Conservation (phyloP, 257 asterid species). For the Solanum pinnatisectum region DNA sequence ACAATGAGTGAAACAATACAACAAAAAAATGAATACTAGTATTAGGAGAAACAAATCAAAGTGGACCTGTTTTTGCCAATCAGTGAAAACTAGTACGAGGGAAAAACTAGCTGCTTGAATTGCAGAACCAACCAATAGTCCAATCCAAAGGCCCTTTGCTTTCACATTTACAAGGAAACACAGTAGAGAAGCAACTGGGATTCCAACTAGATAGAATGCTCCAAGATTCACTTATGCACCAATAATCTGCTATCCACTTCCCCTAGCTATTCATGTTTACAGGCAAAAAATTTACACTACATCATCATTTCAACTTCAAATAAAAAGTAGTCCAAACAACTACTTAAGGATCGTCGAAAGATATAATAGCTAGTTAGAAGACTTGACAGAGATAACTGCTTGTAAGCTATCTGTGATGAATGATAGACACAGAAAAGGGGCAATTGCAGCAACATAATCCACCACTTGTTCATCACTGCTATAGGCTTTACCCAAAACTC, state of each 20-base stretch:
- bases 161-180: constrained; percentile 22
- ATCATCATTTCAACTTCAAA: background rate
- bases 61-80: constrained; percentile 31
- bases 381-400: constrained; percentile 35
- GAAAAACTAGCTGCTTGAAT: constrained; percentile 19
- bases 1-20: too few species aligned
- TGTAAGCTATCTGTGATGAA: constrained; percentile 37
- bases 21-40: too few species aligned
- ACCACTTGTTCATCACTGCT: constrained; percentile 44
- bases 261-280: constrained; percentile 44
- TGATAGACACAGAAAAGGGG: constrained; percentile 36
- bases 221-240: constrained; percentile 52
- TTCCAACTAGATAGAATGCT: constrained; percentile 35
- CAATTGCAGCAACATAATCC: constrained; percentile 30
- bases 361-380: background rate
- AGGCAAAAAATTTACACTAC: background rate
- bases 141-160: constrained; percentile 51
- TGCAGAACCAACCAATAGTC: constrained; percentile 27
- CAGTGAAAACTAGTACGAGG: constrained; percentile 20
- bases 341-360: background rate
- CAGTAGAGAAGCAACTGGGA: constrained; percentile 27
- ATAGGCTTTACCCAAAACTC: constrained; percentile 24
- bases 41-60: background rate
- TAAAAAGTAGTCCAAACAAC: background rate
- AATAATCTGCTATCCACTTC: constrained; percentile 48